Base-by-base conservation (phyloP, 1,284 basidiomycete species). In the Malassezia pachydermatis region DNA sequence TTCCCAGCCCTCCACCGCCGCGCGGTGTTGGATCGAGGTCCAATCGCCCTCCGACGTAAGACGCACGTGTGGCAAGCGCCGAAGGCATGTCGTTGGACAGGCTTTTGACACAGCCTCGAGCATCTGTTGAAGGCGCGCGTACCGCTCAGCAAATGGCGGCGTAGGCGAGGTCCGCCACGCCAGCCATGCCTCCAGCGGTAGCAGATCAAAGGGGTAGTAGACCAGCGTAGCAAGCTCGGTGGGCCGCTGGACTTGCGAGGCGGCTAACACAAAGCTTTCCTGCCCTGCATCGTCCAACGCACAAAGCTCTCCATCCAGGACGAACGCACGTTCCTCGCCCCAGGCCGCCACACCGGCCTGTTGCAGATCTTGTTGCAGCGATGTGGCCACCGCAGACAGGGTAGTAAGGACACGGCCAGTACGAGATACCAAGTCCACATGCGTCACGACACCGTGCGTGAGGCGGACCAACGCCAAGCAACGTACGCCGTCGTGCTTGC, bases 271-370 rank as follows among this genome's bases (percentile, higher is more conserved):
- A 49, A 59, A 65, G 44, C 61, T 56, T 48, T 65, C 62, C 11
- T 29, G 10, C 33, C 54, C 11, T 57, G 51, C n/a, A 41, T n/a
- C 39, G 7, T 51, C 41, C 27, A 48, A 51, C 3, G 54, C 51
- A 42, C 63, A 65, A 14, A 63, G 45, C 35, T 65, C 63, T 23
- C 63, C 63, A 36, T 65, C 63, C 4, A 65, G 44, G 10, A 65
- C 48, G 17, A n/a, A 65, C 9, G 17, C 45, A 38, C 25, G 17
- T 29, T 16, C 3, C 36, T 20, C 9, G 36, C 22, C 7, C n/a
- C 13, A 10, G 10, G 22, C 1, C 55, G 48, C 11, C 47, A 58
- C 1, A 40, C 37, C 1, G n/a, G n/a, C n/a, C n/a, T n/a, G n/a
- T n/a, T 37, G 37, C 19, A 63, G 36, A 6, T 46, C 36, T 9